Percentiles rank a stretch among this genome's conserved stretches.
These are phyloP conservation scores for Fraxinus baroniana DNA, from an alignment of 305 asterid genomes.

Conservation along the genomic window DNA sequence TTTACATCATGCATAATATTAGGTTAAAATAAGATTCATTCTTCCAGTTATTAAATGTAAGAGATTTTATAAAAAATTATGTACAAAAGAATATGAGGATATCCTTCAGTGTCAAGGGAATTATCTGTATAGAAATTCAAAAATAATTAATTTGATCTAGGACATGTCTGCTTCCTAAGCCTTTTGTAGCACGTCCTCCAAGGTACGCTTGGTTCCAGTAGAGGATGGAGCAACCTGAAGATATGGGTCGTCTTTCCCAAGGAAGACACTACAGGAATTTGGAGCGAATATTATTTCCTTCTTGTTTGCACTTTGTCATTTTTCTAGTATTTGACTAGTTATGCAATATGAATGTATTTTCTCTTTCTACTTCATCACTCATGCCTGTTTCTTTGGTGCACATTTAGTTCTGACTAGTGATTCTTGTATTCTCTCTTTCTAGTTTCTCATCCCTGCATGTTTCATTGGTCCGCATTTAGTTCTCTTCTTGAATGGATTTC, in stretches of 20 bases:
- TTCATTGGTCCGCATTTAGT: background rate
- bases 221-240: background rate
- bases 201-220: background rate
- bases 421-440: background rate
- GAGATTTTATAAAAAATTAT: too few relatives aligned
- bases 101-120: background rate
- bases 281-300: background rate
- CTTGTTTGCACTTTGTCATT: background rate
- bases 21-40: background rate
- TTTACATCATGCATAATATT: background rate
- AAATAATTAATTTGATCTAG: background rate
- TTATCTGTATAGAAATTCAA: too few relatives aligned
- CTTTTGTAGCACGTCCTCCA: background rate
- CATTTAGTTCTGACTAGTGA: background rate
- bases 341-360: background rate
- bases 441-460: background rate
- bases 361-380: background rate
- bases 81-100: background rate
- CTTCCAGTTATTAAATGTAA: background rate
- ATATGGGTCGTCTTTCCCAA: background rate
- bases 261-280: background rate
- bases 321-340: background rate
- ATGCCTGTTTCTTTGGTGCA: background rate
- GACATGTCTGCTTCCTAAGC: background rate
- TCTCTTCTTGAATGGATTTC: background rate